phyloP scores from a whole-genome alignment of 2,329 filamentous ascomycete species.

The Colletotrichum tofieldiae region DNA sequence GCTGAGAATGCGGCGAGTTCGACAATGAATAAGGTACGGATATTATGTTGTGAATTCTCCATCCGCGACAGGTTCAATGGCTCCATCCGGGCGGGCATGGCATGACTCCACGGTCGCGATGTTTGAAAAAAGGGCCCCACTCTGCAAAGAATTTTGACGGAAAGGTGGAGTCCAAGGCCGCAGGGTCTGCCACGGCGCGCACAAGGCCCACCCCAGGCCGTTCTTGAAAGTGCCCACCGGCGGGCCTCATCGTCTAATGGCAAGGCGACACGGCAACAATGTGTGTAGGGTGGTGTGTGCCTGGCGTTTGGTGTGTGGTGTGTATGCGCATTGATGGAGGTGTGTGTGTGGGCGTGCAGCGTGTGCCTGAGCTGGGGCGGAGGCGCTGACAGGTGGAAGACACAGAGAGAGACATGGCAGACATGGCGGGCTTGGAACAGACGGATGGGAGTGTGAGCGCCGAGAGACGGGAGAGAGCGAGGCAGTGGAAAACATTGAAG shows the following conservation, averaged over 20 bases:
- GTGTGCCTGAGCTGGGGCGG: slow-evolving; percentile 2
- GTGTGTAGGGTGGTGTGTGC: slow-evolving; percentile 1
- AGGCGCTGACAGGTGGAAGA: neutral
- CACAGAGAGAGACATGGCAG: neutral
- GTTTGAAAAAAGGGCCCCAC: slow-evolving; percentile 24
- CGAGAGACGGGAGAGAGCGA: neutral
- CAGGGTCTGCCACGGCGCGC: slow-evolving; percentile 28
- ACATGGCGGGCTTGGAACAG: neutral
- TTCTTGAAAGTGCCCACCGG: slow-evolving; percentile 11
- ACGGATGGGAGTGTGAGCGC: neutral
- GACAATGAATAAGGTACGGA: neutral
- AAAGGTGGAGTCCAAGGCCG: slow-evolving; percentile 34
- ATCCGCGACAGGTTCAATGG: slow-evolving; percentile 23
- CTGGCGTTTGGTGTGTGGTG: neutral
- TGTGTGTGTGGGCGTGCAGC: neutral
- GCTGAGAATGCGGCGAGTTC: neutral
- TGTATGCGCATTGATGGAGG: neutral
- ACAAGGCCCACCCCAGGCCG: slow-evolving; percentile 3
- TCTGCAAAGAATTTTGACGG: slow-evolving; percentile 43
- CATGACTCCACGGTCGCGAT: slow-evolving; percentile 40
- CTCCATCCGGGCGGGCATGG: slow-evolving; percentile 24
- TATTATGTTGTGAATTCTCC: slow-evolving; percentile 1
- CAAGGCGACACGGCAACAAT: slow-evolving; percentile 12
- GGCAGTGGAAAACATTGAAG: neutral
- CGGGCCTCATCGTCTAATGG: slow-evolving; percentile 14